Evolutionary conservation across 306 rosid genomes (phyloP).

Genomic region (Vigna nakashimae): DNA sequence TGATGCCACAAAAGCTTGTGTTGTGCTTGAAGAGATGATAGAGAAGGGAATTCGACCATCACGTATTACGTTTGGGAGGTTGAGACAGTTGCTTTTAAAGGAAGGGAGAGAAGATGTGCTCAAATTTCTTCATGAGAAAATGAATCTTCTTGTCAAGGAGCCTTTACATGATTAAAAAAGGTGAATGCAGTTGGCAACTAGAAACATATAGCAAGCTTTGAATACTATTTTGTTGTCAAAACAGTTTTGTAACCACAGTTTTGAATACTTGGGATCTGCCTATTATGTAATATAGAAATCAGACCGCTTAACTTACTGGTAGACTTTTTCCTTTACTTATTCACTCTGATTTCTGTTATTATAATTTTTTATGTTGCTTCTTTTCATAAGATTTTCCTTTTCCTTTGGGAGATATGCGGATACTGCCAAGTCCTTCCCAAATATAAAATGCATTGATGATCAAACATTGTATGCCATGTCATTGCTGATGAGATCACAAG

Average conservation of each 20-base stretch:
- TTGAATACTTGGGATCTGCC: slow-evolving; percentile 35
- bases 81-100: no score
- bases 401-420: slow-evolving; percentile 11
- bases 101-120: no score
- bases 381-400: slow-evolving; percentile 2
- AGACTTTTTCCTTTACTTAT: slow-evolving; percentile 12
- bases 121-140: no score
- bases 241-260: slow-evolving; percentile 25
- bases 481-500: neutral
- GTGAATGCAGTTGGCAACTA: no score
- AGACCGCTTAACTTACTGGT: slow-evolving; percentile 38
- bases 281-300: neutral
- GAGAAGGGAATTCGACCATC: no score
- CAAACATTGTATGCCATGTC: slow-evolving; percentile 18
- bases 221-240: slow-evolving; percentile 16
- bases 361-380: slow-evolving; percentile 6
- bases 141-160: no score
- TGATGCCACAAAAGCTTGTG: no score
- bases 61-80: no score
- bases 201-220: no score
- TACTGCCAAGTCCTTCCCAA: neutral
- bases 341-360: neutral
- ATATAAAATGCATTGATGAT: slow-evolving; percentile 8
- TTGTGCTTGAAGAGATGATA: no score
- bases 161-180: no score